Percentiles rank a stretch among this genome's conserved stretches.
phyloP scores from a whole-genome alignment of 352 stramenopile species.

The Phytopythium montanum region DNA sequence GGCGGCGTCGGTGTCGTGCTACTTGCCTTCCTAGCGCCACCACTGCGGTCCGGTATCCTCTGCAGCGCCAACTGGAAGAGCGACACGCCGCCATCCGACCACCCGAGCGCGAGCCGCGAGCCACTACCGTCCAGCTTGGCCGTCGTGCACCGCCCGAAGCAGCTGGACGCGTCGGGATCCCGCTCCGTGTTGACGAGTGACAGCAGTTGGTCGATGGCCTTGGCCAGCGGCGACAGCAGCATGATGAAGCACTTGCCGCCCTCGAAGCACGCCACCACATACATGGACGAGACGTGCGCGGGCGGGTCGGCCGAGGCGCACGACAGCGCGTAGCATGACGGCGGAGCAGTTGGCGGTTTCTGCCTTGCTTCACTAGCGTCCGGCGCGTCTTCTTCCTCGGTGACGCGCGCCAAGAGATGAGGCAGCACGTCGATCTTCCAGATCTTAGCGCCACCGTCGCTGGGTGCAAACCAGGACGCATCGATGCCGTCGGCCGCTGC shows the following conservation, averaged over 20 bases:
- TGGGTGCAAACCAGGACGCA: constrained; percentile 29
- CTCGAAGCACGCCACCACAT: constrained; percentile 68
- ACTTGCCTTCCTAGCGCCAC: not conserved
- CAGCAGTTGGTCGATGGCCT: constrained; percentile 67
- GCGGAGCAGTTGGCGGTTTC: constrained; percentile 2
- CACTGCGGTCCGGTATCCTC: not conserved
- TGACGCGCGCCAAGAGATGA: constrained; percentile 24
- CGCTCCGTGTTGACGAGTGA: constrained; percentile 71
- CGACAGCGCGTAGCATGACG: constrained; percentile 55
- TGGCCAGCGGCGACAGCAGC: constrained; percentile 47
- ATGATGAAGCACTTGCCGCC: constrained; percentile 83
- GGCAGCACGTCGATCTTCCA: constrained; percentile 81
- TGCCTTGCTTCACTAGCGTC: constrained; percentile 3
- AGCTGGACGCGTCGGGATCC: constrained; percentile 16
- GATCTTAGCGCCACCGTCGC: constrained; percentile 28
- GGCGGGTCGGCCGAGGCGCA: constrained; percentile 38
- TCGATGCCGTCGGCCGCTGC: constrained; percentile 6
- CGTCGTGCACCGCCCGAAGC: constrained; percentile 44
- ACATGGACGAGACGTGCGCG: constrained; percentile 27
- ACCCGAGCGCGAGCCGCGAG: constrained; percentile 57
- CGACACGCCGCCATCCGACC: constrained; percentile 67
- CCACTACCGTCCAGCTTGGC: constrained; percentile 43
- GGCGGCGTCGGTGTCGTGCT: not conserved
- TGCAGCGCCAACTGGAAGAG: constrained; percentile 53
- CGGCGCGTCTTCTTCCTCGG: not conserved